Base-by-base conservation (phyloP, 2,329 filamentous ascomycete species). In the Truncatella angustata region DNA sequence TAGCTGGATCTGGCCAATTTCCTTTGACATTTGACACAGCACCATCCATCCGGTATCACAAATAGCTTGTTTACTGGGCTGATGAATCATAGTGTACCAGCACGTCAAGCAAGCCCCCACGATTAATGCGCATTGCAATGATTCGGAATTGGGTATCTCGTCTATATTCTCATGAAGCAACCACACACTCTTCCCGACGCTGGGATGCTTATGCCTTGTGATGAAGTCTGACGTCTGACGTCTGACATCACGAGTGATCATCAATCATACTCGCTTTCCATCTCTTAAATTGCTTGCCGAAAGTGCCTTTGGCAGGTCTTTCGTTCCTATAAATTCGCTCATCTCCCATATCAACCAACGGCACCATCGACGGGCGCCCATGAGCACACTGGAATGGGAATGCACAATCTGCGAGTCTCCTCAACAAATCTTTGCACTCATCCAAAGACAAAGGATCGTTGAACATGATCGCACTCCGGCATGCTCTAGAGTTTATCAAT, bases 361-460 rank as follows among this genome's bases (percentile, higher is more conserved):
- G 85, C 5, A 80, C 78, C 78, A 88, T 81, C 30, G 81, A 84
- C 1, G 84, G 84, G 49, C 85, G 75, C 0, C 90, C 90, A 73
- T 95, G 90, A 1, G 90, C 90, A 68, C 90, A 95, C 64, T 90
- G 86, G 58, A 94, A 94, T 0, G 90, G 90, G 56, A 93, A 90
- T 0, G 75, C 76, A 58, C 87, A 91, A 0, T 61, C 63, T 0
- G 79, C 77, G n/a, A 94, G 70, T 3, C 75, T 74, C 2, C 50
- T 54, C 0, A 93, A 66, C 30, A 94, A 67, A 0, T 67, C 63
- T 9, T 70, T 58, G 59, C 90, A 93, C 56, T 90, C 77, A 0
- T 74, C 68, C 1, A 65, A 56, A 0, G 74, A 76, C 6, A 94
- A 70, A 5, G 71, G 63, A 61, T 95, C 90, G 59, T 93, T 93